phyloP scores from a whole-genome alignment of 805 yeast species.

The Peterozyma toletana region DNA sequence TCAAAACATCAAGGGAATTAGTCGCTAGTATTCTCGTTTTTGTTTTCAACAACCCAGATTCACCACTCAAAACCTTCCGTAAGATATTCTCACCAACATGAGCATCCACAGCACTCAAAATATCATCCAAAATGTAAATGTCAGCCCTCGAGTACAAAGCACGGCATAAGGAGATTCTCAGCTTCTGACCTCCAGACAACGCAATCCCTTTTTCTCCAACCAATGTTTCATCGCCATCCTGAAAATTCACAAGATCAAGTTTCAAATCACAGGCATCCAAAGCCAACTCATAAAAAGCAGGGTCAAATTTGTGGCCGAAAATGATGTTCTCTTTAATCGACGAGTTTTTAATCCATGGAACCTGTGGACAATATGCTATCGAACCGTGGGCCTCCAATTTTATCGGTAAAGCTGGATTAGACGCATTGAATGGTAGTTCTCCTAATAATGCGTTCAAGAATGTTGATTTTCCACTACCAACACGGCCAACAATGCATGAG shows the following conservation, averaged over 20 bases:
- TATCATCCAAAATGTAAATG: slow-evolving; percentile 83
- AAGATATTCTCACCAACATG: slow-evolving; percentile 88
- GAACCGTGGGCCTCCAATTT: slow-evolving; percentile 26
- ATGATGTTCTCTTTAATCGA: slow-evolving; percentile 82
- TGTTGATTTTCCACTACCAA: slow-evolving; percentile 63
- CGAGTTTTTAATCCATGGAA: slow-evolving; percentile 97
- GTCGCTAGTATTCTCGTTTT: slow-evolving; percentile 54
- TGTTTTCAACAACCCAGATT: slow-evolving; percentile 38
- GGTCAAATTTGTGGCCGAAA: slow-evolving; percentile 81
- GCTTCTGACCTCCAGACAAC: slow-evolving; percentile 95
- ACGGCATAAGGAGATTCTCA: slow-evolving; percentile 87
- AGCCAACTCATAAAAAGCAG: slow-evolving; percentile 71
- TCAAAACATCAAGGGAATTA: slow-evolving; percentile 46
- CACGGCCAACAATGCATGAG: slow-evolving; percentile 57
- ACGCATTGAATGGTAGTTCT: slow-evolving; percentile 30
- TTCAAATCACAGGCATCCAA: slow-evolving; percentile 82
- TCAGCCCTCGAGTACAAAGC: slow-evolving; percentile 96
- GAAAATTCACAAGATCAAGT: slow-evolving; percentile 68
- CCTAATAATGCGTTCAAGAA: slow-evolving; percentile 49
- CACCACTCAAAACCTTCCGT: slow-evolving; percentile 37
- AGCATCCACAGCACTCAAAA: slow-evolving; percentile 93
- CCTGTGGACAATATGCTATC: slow-evolving; percentile 56
- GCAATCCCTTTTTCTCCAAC: slow-evolving; percentile 98
- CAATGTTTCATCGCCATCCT: slow-evolving; percentile 84
- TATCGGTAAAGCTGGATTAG: slow-evolving; percentile 7